A percentile compares a stretch with the other conserved stretches of the same genome.
Conservation (phyloP, 805 yeast species). For the Wickerhamiella nectarea region DNA sequence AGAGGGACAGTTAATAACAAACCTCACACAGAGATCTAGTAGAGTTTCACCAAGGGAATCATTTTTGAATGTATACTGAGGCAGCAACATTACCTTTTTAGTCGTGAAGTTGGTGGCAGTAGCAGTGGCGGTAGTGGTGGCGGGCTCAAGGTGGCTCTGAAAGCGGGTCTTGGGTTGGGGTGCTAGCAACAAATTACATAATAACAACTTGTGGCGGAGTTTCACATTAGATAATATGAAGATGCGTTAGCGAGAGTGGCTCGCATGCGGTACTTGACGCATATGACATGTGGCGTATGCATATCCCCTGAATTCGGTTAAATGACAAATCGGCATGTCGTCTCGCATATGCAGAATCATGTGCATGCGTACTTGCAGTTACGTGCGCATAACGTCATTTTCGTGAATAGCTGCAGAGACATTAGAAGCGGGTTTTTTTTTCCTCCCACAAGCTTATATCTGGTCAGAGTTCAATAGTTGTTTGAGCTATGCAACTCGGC, state of each 20-base stretch:
- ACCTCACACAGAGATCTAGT: conserved; percentile 68
- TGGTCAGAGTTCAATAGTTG: too few species aligned
- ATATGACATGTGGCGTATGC: neutral
- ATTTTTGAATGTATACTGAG: conserved; percentile 12
- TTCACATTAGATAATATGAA: neutral
- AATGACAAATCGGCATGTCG: neutral
- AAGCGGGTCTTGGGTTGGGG: too few species aligned
- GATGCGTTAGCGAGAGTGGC: too few species aligned
- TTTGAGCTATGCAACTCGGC: too few species aligned
- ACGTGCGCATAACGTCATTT: neutral
- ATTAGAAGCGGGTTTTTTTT: too few species aligned
- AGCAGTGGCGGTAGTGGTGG: neutral
- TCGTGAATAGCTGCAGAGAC: neutral
- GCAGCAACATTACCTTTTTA: conserved; percentile 1
- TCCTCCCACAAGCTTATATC: too few species aligned
- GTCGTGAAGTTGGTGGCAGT: neutral
- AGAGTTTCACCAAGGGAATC: conserved; percentile 20
- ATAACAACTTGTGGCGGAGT: neutral
- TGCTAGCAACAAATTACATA: too few species aligned
- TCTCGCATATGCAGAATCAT: neutral
- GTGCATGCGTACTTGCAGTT: neutral
- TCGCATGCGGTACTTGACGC: too few species aligned
- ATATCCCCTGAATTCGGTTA: neutral
- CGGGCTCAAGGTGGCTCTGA: neutral
- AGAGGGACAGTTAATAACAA: conserved; percentile 79